Evolutionary conservation across 805 yeast species (phyloP).

Genomic region (Nakazawaea wickerhamii): DNA sequence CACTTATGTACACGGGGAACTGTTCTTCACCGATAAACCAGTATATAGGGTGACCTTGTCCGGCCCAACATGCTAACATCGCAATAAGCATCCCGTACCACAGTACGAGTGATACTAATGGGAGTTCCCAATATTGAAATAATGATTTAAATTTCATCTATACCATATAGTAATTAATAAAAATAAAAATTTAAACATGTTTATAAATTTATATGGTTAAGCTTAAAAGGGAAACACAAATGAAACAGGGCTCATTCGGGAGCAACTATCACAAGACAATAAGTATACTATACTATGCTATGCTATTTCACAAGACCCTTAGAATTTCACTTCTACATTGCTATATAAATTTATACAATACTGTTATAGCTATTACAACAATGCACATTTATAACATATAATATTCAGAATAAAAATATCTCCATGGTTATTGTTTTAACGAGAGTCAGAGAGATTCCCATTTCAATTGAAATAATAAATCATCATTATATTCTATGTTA

Average conservation of each 20-base stretch:
- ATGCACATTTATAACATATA: no score
- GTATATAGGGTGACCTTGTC: conserved; percentile 73
- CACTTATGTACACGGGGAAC: conserved; percentile 67
- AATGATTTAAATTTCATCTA: conserved; percentile 8
- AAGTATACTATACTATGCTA: no score
- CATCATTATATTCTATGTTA: background rate
- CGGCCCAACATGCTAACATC: conserved; percentile 71
- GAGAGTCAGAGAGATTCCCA: conserved; percentile 13
- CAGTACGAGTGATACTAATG: conserved; percentile 56
- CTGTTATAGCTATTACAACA: no score
- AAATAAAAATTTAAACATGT: no score
- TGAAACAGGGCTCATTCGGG: background rate
- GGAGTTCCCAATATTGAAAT: conserved; percentile 33
- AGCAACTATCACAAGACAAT: background rate
- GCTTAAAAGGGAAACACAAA: background rate
- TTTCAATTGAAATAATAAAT: background rate
- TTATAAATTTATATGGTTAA: no score
- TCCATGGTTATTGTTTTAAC: conserved; percentile 8
- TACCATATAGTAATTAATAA: background rate
- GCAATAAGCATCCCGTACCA: conserved; percentile 95
- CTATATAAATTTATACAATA: no score
- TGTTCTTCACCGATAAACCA: conserved; percentile 41
- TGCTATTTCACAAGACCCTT: no score
- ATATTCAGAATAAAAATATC: conserved; percentile 4
- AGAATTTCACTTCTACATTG: no score